A percentile compares a stretch with the other conserved stretches of the same genome.
Conservation (phyloP, 164 flowering plant genomes). For the Nelumbo lutea region DNA sequence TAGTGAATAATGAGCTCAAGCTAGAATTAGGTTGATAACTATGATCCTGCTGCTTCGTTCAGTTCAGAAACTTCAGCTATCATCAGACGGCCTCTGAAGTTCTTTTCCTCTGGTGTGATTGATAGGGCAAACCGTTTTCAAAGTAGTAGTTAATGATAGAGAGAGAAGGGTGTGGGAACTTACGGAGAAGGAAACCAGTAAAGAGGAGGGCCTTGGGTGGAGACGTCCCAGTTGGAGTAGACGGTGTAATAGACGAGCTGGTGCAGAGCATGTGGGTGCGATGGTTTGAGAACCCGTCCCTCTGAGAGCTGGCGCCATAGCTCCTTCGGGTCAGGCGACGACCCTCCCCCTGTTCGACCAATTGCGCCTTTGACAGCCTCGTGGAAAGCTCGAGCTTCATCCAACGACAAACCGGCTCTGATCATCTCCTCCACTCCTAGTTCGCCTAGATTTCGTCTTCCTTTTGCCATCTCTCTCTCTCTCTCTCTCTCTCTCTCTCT, state of each 20-base stretch:
- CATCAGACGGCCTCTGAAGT: no score
- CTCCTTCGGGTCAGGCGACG: conserved; percentile 27
- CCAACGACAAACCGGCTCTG: conserved; percentile 34
- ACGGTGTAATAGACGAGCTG: conserved; percentile 75
- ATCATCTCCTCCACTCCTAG: conserved; percentile 51
- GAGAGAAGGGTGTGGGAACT: not conserved
- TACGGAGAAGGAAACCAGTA: conserved; percentile 96
- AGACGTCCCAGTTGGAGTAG: conserved; percentile 55
- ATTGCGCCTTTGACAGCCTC: conserved; percentile 26
- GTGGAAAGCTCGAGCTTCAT: conserved; percentile 48
- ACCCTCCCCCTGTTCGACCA: conserved; percentile 5
- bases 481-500: conserved; percentile 4
- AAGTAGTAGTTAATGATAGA: no score
- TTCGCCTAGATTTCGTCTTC: conserved; percentile 20
- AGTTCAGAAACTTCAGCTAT: no score
- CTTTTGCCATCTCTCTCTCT: conserved; percentile 4
- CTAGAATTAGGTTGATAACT: no score
- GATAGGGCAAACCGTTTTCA: no score
- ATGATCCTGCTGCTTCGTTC: no score
- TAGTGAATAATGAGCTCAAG: no score
- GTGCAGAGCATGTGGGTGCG: conserved; percentile 67
- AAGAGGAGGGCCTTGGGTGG: conserved; percentile 64
- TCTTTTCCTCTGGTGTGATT: no score
- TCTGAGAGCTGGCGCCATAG: conserved; percentile 51
- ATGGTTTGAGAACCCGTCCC: conserved; percentile 51